Base-by-base conservation (phyloP, 1,284 basidiomycete genomes). In the Ceratobasidium papillatum region DNA sequence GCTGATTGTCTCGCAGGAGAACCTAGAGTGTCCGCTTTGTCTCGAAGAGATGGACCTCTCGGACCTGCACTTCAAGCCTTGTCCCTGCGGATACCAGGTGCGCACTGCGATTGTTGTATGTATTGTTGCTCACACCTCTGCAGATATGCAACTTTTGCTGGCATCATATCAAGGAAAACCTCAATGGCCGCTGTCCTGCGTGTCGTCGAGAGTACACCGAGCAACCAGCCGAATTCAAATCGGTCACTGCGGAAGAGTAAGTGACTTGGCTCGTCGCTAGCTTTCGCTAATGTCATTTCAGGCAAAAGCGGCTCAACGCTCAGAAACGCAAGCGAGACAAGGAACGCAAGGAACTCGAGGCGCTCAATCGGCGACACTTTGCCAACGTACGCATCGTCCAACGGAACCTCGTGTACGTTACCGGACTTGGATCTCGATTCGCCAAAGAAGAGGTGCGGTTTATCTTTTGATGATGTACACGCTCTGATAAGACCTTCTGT, bases 81-180 rank as follows among this genome's bases (percentile, higher is more conserved):
- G 98, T 84, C 91, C 96, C 73, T 99, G 98, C 84, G 98, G 98
- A 78, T 98, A 99, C 84, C 96, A 98, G 88, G 96, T 94, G 81
- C 80, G 85, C 80, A 49, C 62, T 38, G 11, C 30, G 43, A 22
- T 32, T 54, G 41, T 41, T 36, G 56, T 54, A 58, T 27, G 27
- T 66, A 22, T n/a, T 65, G 32, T 59, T 49, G 54, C 65, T 74
- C 12, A 73, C 30, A 5, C 19, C 36, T 2, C 32, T 27, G 2
- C 78, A 99, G 96, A 96, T 99, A 79, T 99, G 98, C 83, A 94
- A 96, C 76, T 99, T 99, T 85, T 99, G 98, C 83, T 99, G 96
- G 91, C 95, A 99, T 84, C 96, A 99, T 84, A 97, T 98, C 88
- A 93, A 94, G 86, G 90, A 95, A 85, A 94, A 98, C 84, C 86